Base-by-base conservation (phyloP, 2,329 filamentous ascomycete species). In the Nannizziopsis arthrosporioides region DNA sequence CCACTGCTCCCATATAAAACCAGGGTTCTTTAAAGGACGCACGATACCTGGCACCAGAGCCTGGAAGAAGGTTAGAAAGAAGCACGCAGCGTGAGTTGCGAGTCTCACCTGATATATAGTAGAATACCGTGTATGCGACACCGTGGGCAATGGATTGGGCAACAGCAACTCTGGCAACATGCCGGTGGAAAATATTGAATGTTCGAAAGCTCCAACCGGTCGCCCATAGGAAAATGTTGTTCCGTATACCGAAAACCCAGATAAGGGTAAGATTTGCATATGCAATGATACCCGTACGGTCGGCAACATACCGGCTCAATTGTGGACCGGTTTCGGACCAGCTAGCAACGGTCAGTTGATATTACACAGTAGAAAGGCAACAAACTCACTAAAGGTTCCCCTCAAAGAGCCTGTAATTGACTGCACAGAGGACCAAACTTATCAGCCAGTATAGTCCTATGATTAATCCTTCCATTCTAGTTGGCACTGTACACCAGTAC, bases 121-220 rank as follows among this genome's bases (percentile, higher is more conserved):
- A 42, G 4, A 65, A 53, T 0, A 74, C 51, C 0, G 75, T 71
- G 51, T 82, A 85, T 0, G 4, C 22, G 22, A 27, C 22, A 27
- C 22, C 22, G 22, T 27, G 22, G 22, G 73, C 72, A 1, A 81
- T 49, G 0, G 79, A 80, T 55, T 85, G 82, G 0, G 80, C 60
- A 1, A 82, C 68, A 1, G 78, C 72, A 1, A 82, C 68, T n/a
- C 81, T 70, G 0, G 82, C 81, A 2, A 81, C 69, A 71, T 78
- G 80, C 0, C 81, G 75, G 60, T 85, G 81, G 45, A 84, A 83
- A 38, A 77, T 72, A 54, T 78, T 84, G 57, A 78, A 84, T 0
- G 77, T 79, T 1, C 73, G 71, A 58, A 81, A 84, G 9, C 76
- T 78, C 80, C 81, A 85, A 0, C 81, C 81, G 0, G 82, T 84